Base-by-base conservation (phyloP, 1,139 yeast genomes). In the Suhomyces kunorum region DNA sequence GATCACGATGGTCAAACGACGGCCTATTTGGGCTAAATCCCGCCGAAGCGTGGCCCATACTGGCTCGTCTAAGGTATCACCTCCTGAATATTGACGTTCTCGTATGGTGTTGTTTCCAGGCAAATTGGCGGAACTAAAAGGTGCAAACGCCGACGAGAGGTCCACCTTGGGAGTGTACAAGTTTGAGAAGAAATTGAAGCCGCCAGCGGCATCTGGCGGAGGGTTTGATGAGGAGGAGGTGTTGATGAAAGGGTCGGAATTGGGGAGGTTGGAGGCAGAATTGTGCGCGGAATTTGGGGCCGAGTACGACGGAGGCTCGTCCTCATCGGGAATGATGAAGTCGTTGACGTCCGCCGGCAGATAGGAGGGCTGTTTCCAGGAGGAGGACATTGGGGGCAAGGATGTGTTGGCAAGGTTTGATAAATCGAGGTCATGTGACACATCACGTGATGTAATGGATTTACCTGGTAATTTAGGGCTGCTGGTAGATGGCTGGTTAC, bases 51-150 rank as follows among this genome's bases (percentile, higher is more conserved):
- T 87, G 12, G 75, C 69, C 54, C 76, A 61, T 3, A 87, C 89
- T 0, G 95, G 88, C 64, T 87, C 96, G 58, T 87, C 95, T 12
- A 87, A 65, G 1, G 96, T 87, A 56, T 86, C 88, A 28, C 94
- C 92, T 2, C 95, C 95, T 20, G 83, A 66, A 59, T 83, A 87
- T 47, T 87, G 83, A 28, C 87, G 76, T 56, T 84, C 92, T 48
- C 77, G 75, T 20, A 84, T 71, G 40, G 76, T 76, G 48, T 78
- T 81, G 47, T 78, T 76, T 8, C 68, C 69, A 9, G 68, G 63
- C 36, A 72, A 54, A 8, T 52, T 43, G 9, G 55, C 50, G 5
- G 61, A 49, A 16, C 58, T 48, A 46, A 71, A 71, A 6, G 75
- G 73, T 9, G 69, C 56, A 47, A 69, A 70, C 7, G 72, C 53